These are phyloP conservation scores for Tulasnella sp. DNA, from an alignment of 768 basidiomycete genomes.

Conservation along the genomic window DNA sequence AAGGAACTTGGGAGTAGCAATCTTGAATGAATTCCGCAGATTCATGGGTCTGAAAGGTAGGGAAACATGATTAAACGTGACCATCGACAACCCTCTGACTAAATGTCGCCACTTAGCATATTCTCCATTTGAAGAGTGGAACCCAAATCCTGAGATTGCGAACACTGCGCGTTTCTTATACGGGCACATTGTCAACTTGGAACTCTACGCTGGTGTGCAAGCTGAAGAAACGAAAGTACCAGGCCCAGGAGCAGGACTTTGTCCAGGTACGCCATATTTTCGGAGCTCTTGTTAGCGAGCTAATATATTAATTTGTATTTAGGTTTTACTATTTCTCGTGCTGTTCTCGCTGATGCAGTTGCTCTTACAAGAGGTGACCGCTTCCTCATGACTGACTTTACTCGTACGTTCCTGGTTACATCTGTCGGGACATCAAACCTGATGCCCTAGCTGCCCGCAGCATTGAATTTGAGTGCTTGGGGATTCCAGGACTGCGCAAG, in stretches of 20 bases:
- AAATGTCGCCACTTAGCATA: too few relatives aligned
- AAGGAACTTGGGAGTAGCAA: slow-evolving; percentile 58
- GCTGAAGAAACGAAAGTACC: slow-evolving; percentile 3
- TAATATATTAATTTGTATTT: too few relatives aligned
- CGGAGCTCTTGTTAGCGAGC: too few relatives aligned
- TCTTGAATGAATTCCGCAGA: slow-evolving; percentile 36
- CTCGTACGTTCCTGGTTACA: too few relatives aligned
- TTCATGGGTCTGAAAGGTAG: slow-evolving; percentile 22
- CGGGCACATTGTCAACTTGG: background rate
- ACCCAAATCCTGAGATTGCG: slow-evolving; percentile 1
- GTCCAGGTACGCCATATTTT: slow-evolving; percentile 47
- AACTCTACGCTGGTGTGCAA: slow-evolving; percentile 4
- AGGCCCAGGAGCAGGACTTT: slow-evolving; percentile 71
- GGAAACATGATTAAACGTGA: too few relatives aligned
- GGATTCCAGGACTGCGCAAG: slow-evolving; percentile 59
- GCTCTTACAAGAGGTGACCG: slow-evolving; percentile 75
- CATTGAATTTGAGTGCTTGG: slow-evolving; percentile 64
- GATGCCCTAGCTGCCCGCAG: too few relatives aligned
- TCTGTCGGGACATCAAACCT: too few relatives aligned
- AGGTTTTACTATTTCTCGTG: slow-evolving; percentile 73
- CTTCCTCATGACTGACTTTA: slow-evolving; percentile 68
- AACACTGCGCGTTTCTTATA: slow-evolving; percentile 2
- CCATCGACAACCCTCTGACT: too few relatives aligned
- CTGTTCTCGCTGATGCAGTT: slow-evolving; percentile 73
- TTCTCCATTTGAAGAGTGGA: slow-evolving; percentile 8